Evolutionary conservation across 2,329 filamentous ascomycete genomes (phyloP), one percentile per base, ranked within the genome.

Genomic region (Aspergillus transmontanensis): DNA sequence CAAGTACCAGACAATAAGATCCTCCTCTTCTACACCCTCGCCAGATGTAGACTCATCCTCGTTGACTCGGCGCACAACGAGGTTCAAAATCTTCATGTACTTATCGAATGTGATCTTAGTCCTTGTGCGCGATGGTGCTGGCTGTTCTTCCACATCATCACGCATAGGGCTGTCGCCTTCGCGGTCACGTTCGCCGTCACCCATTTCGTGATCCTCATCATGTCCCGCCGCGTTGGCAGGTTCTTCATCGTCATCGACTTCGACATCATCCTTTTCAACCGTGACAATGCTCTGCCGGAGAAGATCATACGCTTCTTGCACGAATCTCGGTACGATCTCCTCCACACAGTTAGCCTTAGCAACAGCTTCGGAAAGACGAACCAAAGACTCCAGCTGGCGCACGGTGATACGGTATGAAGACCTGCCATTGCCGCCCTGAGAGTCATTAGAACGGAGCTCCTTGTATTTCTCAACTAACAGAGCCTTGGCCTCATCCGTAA

Each of bases 391-490:
- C 2, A 99, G 85, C 78, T 99, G 95, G 75, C 95, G 88, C 57
- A 99, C 95, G 0, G 95, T 99, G 76, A 99, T 99, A 64, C 95
- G 90, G 83, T 99, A 99, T 68, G 92, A 96, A 81, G 97, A 98
- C 73, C 93, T 88, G 64, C 95, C 95, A 57, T 97, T 89, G 36
- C 95, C 95, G 57, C 95, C 95, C 77, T 97, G 94, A 0, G 94
- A 91, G 73, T 99, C 95, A 74, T 98, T 94, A 41, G 92, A 89
- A 64, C 95, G 88, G 39, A 99, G 88, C 75, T 98, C 94, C 81
- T 97, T 97, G 85, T 99, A 99, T 75, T 93, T 93, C 75, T 92
- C 86, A 2, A 99, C 95, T 1, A 99, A 86, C 7, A 93, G 84
- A 54, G 89, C 85, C 79, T 92, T 95, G 26, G 95, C 94, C 73